phyloP scores from a whole-genome alignment of 257 asterid genomes.

The Fraxinus anomala region DNA sequence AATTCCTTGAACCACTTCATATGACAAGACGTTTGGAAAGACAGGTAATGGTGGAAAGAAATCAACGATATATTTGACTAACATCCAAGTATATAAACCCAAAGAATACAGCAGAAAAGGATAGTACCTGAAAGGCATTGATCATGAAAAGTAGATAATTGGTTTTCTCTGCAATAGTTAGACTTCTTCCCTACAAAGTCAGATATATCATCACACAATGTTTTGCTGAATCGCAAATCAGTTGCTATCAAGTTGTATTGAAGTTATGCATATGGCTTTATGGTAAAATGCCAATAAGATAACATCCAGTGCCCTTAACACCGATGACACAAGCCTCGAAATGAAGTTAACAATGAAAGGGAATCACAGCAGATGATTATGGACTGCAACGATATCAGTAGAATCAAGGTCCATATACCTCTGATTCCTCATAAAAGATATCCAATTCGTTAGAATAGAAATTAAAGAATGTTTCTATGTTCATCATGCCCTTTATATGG shows the following conservation, averaged over 20 bases:
- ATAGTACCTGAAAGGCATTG: conserved; percentile 89
- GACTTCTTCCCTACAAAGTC: conserved; percentile 63
- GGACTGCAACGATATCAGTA: conserved; percentile 10
- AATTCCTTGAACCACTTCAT: conserved; percentile 15
- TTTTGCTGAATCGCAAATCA: conserved; percentile 14
- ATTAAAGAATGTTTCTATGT: neutral
- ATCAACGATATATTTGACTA: neutral
- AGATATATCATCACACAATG: conserved; percentile 14
- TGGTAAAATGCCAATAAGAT: conserved; percentile 18
- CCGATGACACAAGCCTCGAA: neutral
- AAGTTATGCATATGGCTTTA: conserved; percentile 15
- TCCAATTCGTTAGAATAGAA: neutral
- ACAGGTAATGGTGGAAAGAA: conserved; percentile 15
- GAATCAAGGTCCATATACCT: conserved; percentile 12
- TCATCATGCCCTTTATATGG: neutral
- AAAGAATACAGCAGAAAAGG: conserved; percentile 15
- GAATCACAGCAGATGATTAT: neutral
- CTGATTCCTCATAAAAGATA: neutral
- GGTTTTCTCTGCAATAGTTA: conserved; percentile 85
- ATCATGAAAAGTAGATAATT: conserved; percentile 95
- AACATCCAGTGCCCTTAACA: conserved; percentile 8
- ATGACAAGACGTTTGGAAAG: conserved; percentile 5
- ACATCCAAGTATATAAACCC: neutral
- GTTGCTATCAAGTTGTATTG: neutral
- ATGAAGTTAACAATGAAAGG: neutral